phyloP scores from a whole-genome alignment of 2,329 filamentous ascomycete species.

The Sphaerulina populicola region DNA sequence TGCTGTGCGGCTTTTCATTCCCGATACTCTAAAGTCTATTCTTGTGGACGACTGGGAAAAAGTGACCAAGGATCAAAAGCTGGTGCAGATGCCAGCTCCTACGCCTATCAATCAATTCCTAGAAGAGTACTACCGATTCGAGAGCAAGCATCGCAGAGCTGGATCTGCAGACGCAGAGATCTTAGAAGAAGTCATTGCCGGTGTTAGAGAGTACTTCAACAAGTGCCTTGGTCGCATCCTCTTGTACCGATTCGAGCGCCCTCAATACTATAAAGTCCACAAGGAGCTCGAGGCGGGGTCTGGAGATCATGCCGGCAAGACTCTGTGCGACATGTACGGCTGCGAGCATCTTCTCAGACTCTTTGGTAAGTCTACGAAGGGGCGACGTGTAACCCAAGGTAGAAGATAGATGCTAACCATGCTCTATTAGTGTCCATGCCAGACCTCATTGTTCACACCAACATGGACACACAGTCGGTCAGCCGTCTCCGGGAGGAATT shows the following conservation, averaged over 20 bases:
- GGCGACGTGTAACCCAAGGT: not conserved
- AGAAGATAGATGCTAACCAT: not conserved
- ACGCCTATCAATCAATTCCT: slow-evolving; percentile 70
- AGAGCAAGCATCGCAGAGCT: slow-evolving; percentile 58
- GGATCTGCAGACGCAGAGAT: slow-evolving; percentile 71
- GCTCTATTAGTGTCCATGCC: slow-evolving; percentile 65
- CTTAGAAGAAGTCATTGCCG: slow-evolving; percentile 78
- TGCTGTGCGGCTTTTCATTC: slow-evolving; percentile 75
- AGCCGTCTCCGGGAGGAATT: slow-evolving; percentile 83
- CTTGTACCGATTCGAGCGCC: slow-evolving; percentile 86
- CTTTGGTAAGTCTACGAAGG: slow-evolving; percentile 56
- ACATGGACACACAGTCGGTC: slow-evolving; percentile 91
- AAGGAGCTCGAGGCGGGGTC: slow-evolving; percentile 56
- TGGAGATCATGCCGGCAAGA: slow-evolving; percentile 60
- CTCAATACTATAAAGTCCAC: slow-evolving; percentile 72
- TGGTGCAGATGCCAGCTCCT: slow-evolving; percentile 73
- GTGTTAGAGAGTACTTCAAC: slow-evolving; percentile 89
- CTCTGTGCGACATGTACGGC: slow-evolving; percentile 74
- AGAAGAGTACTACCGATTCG: slow-evolving; percentile 71
- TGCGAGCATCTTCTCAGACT: slow-evolving; percentile 85
- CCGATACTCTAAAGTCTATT: slow-evolving; percentile 81
- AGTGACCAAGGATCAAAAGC: slow-evolving; percentile 86
- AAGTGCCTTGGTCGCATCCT: slow-evolving; percentile 79
- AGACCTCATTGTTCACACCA: slow-evolving; percentile 91
- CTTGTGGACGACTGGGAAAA: slow-evolving; percentile 99